Conservation (phyloP, 805 yeast genomes). For the Ogataea corticis region DNA sequence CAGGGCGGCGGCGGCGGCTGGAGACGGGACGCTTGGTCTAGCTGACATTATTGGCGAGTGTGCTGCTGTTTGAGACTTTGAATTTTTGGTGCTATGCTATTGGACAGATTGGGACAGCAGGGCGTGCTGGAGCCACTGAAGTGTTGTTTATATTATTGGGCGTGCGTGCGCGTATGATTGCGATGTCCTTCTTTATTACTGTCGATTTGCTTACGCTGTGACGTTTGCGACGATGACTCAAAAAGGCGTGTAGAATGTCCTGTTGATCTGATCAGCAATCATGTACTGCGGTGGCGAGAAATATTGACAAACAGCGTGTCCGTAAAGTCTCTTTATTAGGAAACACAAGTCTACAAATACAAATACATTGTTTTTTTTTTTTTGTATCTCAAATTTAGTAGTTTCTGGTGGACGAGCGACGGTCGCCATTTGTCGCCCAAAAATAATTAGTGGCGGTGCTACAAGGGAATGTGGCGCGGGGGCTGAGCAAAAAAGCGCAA, state of each 20-base stretch:
- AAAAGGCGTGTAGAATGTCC: constrained; percentile 1
- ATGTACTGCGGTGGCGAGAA: constrained; percentile 4
- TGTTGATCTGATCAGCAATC: constrained; percentile 3
- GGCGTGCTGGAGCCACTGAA: constrained; percentile 3
- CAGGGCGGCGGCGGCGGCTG: constrained; percentile 38
- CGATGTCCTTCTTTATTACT: neutral
- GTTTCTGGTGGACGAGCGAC: constrained; percentile 5
- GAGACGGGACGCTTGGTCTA: constrained; percentile 28
- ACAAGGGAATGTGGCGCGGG: constrained; percentile 1
- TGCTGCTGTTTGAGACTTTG: neutral
- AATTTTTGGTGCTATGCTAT: too few species aligned
- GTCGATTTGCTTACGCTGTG: neutral
- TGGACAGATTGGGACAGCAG: constrained; percentile 2
- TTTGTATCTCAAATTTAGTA: constrained; percentile 1
- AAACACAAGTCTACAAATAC: neutral
- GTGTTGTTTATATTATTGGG: neutral
- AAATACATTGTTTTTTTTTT: constrained; percentile 4
- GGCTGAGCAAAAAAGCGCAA: neutral
- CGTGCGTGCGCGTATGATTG: constrained; percentile 5
- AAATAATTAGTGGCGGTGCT: neutral
- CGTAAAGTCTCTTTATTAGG: neutral
- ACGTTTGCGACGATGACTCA: constrained; percentile 1
- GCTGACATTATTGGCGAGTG: constrained; percentile 19
- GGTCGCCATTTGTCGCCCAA: constrained; percentile 8
- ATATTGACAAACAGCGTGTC: neutral